Evolutionary conservation across 176 grass and related monocot genomes (phyloP).

Genomic region (Carex cristatella): DNA sequence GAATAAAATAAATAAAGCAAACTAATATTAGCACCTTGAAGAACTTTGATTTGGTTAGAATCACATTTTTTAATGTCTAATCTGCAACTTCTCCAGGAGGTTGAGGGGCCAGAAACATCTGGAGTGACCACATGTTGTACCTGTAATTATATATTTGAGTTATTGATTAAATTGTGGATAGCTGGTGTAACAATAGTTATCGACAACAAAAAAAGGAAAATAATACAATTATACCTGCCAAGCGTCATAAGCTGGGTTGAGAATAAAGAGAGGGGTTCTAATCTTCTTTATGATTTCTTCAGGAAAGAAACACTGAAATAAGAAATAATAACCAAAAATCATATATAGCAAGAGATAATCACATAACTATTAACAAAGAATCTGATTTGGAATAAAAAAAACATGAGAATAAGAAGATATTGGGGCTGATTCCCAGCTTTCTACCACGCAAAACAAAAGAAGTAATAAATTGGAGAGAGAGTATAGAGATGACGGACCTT

Average conservation of each 20-base stretch:
- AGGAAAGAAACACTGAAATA: constrained; percentile 67
- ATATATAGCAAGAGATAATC: not conserved
- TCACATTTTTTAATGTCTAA: constrained; percentile 68
- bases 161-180: constrained; percentile 5
- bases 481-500: not conserved
- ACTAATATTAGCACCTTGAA: constrained; percentile 52
- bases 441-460: not conserved
- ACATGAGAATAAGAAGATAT: not conserved
- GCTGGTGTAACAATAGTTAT: not conserved
- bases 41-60: constrained; percentile 47
- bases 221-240: constrained; percentile 53
- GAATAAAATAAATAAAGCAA: constrained; percentile 10
- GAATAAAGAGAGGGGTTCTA: constrained; percentile 62
- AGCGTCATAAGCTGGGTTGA: constrained; percentile 77
- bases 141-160: constrained; percentile 32
- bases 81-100: constrained; percentile 56
- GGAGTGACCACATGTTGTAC: constrained; percentile 72
- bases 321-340: not conserved
- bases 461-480: not conserved
- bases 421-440: not conserved
- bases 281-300: constrained; percentile 62
- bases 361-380: not conserved
- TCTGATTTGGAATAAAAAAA: not conserved
- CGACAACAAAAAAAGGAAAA: not conserved
- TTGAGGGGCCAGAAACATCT: constrained; percentile 40